Conservation (phyloP, 2,329 filamentous ascomycete genomes). For the Microdochium paspali region DNA sequence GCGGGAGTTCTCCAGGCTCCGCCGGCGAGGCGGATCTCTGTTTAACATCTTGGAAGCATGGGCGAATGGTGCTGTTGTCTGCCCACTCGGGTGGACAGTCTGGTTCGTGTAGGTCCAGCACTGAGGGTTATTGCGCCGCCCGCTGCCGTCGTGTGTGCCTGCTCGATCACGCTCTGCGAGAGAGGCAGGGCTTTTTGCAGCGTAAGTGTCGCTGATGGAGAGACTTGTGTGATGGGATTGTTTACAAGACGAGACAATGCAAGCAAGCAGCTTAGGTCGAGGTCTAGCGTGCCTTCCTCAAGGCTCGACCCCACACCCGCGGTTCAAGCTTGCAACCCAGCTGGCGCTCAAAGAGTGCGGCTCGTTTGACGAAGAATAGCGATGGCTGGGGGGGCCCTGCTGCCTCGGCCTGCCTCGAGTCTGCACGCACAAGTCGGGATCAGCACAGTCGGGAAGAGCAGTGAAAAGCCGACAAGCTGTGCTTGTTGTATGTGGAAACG, state of each 20-base stretch:
- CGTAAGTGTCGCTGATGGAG: not conserved
- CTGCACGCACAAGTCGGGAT: too few relatives aligned
- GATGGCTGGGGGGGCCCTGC: not conserved
- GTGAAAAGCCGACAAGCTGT: too few relatives aligned
- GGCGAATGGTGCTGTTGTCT: constrained; percentile 8
- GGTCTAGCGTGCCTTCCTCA: not conserved
- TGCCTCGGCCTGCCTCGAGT: too few relatives aligned
- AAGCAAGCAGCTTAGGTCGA: not conserved
- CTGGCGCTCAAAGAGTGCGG: not conserved
- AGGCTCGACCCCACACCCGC: not conserved
- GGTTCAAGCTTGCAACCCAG: not conserved
- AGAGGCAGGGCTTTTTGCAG: not conserved
- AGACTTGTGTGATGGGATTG: not conserved
- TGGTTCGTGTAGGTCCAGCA: constrained; percentile 1
- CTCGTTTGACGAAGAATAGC: not conserved
- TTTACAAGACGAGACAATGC: not conserved
- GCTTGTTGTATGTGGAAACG: too few relatives aligned
- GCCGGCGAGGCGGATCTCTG: constrained; percentile 39
- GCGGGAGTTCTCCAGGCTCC: constrained; percentile 45
- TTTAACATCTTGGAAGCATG: constrained; percentile 34
- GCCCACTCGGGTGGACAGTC: constrained; percentile 12
- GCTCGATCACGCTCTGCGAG: not conserved
- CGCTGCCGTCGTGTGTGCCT: not conserved
- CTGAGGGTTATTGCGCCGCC: not conserved
- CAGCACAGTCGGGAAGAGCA: too few relatives aligned